Base-by-base conservation (phyloP, 2,329 filamentous ascomycete genomes). In the Aspergillus unguis region DNA sequence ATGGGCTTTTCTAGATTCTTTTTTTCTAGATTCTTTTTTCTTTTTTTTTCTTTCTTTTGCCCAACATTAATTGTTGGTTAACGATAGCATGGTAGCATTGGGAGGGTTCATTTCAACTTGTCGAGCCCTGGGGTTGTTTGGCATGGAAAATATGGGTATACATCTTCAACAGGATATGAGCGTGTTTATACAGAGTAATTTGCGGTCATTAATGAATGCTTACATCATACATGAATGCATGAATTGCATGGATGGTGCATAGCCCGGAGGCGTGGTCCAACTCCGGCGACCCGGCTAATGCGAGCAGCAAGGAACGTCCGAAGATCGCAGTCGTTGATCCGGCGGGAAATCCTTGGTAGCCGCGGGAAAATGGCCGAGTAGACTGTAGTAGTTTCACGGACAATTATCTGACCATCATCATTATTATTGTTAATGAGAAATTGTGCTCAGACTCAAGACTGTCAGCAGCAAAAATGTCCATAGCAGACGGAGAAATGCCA, bases 1-100 rank as follows among this genome's bases (percentile, higher is more conserved):
- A 90, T 53, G 88, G 94, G 4, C 81, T 99, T 52, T 99, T 97
- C 74, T 99, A 90, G 60, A 29, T 28, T 23, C 32, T n/a, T 33
- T 27, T 23, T 31, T 41, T 9, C 25, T 23, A 37, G 17, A 11
- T 29, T 43, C 11, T 44, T 35, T 35, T 17, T 17, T 9, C 40
- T 32, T 50, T 33, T 28, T 31, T 45, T 6, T 27, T 28, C 23
- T 42, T 37, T 35, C 37, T 42, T 44, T 33, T 4, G 11, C 7
- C 32, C 32, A 33, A 33, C 32, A 33, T 41, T 43, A 5, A 25
- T 28, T 17, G 17, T 17, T 10, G 8, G 5, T 49, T 48, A 40
- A 50, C 46, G 36, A 46, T 32, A 26, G 28, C 31, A 53, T 53
- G 47, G 25, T 23, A 49, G 52, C 46, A 44, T 48, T 48, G 35